Evolutionary conservation across 2,329 filamentous ascomycete genomes (phyloP).

Genomic region (Rutstroemia sp.): DNA sequence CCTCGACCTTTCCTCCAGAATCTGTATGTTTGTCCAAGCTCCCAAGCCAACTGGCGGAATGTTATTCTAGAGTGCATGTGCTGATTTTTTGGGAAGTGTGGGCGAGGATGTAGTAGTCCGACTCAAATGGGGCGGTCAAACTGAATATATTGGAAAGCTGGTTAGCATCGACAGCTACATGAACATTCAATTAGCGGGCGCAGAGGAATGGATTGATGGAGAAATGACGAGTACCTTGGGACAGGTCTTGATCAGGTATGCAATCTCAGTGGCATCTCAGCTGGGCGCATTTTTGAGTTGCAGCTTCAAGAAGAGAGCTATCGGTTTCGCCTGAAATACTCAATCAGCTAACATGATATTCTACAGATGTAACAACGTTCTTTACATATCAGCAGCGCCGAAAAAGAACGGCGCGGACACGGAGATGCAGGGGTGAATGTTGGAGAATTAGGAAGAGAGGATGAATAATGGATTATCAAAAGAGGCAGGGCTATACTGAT

Average conservation of each 20-base stretch:
- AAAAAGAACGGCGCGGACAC: slow-evolving; percentile 42
- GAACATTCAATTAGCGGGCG: slow-evolving; percentile 90
- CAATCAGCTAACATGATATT: neutral
- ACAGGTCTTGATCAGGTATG: slow-evolving; percentile 83
- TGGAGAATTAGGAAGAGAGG: neutral
- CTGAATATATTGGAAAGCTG: slow-evolving; percentile 90
- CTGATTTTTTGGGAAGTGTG: slow-evolving; percentile 46
- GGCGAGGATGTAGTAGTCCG: slow-evolving; percentile 86
- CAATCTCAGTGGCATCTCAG: neutral
- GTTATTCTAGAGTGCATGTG: neutral
- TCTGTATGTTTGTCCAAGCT: slow-evolving; percentile 51
- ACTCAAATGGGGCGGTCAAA: slow-evolving; percentile 88
- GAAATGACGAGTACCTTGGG: slow-evolving; percentile 80
- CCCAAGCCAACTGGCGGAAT: neutral
- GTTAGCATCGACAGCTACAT: slow-evolving; percentile 97
- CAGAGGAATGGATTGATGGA: slow-evolving; percentile 86
- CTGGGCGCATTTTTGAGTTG: neutral
- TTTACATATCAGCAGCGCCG: slow-evolving; percentile 69
- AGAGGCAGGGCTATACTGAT: slow-evolving; percentile 4
- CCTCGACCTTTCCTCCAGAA: slow-evolving; percentile 93
- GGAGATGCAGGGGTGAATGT: slow-evolving; percentile 45
- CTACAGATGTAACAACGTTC: slow-evolving; percentile 85
- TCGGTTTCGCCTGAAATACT: no score
- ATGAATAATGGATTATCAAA: neutral
- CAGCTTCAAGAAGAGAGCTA: neutral